phyloP scores from a whole-genome alignment of 2,329 filamentous ascomycete genomes.

The Penicillium decumbens region DNA sequence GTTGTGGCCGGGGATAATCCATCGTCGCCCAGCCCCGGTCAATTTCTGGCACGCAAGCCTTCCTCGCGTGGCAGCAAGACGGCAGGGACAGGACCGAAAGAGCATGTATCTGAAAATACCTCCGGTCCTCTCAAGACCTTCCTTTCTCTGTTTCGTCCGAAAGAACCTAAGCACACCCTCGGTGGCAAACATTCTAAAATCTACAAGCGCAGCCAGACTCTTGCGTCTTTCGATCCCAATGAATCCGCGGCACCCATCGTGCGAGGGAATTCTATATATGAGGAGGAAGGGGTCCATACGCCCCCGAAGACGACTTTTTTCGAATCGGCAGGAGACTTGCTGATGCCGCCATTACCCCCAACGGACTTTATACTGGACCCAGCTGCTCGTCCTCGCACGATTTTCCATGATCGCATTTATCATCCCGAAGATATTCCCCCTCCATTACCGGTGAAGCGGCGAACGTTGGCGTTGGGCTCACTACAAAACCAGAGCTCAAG shows the following conservation, averaged over 20 bases:
- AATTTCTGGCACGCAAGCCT: slow-evolving; percentile 21
- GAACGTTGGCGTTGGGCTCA: slow-evolving; percentile 37
- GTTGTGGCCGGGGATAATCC: slow-evolving; percentile 4
- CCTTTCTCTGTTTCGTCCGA: slow-evolving; percentile 68
- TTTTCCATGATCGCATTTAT: slow-evolving; percentile 95
- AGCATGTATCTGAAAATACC: slow-evolving; percentile 23
- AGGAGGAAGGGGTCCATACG: slow-evolving; percentile 54
- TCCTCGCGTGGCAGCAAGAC: slow-evolving; percentile 3
- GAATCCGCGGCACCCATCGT: slow-evolving; percentile 33
- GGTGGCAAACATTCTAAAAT: slow-evolving; percentile 55
- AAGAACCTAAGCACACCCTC: slow-evolving; percentile 48
- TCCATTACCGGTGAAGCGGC: slow-evolving; percentile 53
- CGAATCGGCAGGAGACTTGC: slow-evolving; percentile 85
- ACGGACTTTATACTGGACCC: slow-evolving; percentile 81
- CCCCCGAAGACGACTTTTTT: slow-evolving; percentile 91
- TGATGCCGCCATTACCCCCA: slow-evolving; percentile 82
- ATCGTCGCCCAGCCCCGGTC: slow-evolving; percentile 16
- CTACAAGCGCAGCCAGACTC: slow-evolving; percentile 72
- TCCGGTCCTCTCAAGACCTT: slow-evolving; percentile 58
- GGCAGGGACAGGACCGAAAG: slow-evolving; percentile 11
- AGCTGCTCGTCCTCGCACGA: slow-evolving; percentile 73
- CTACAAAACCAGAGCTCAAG: slow-evolving; percentile 19
- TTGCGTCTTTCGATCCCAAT: slow-evolving; percentile 38
- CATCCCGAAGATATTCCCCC: slow-evolving; percentile 88
- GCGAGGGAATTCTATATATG: slow-evolving; percentile 49